phyloP scores from a whole-genome alignment of 2,329 filamentous ascomycete species.

The Periconia macrospinosa region DNA sequence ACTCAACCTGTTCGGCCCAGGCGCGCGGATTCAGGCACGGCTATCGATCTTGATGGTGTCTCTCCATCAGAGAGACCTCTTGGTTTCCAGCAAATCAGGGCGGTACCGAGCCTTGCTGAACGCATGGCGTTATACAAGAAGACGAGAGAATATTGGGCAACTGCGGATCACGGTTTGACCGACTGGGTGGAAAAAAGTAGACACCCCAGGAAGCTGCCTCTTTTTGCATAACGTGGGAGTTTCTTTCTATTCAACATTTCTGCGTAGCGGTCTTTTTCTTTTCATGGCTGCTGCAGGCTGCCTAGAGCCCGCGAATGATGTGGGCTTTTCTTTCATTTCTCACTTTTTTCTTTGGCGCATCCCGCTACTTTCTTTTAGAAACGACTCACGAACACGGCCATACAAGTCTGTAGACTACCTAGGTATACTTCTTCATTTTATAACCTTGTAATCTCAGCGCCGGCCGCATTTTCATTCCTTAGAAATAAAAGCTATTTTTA shows the following conservation, averaged over 20 bases:
- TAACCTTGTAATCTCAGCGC: too few relatives aligned
- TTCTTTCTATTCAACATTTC: too few relatives aligned
- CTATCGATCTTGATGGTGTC: slow-evolving; percentile 27
- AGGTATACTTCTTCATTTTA: too few relatives aligned
- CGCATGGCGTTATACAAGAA: slow-evolving; percentile 36
- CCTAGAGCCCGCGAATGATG: neutral
- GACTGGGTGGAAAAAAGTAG: slow-evolving; percentile 29
- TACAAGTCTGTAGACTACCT: too few relatives aligned
- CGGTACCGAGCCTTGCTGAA: slow-evolving; percentile 24
- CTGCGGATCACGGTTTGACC: slow-evolving; percentile 34
- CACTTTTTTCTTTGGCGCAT: neutral
- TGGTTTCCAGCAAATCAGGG: slow-evolving; percentile 34
- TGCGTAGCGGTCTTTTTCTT: neutral
- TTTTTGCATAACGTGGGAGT: neutral
- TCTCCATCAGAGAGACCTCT: slow-evolving; percentile 24
- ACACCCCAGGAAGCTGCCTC: neutral
- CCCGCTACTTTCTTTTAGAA: too few relatives aligned
- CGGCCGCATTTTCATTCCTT: too few relatives aligned
- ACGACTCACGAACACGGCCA: too few relatives aligned
- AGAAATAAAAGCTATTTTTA: too few relatives aligned
- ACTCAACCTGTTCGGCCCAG: slow-evolving; percentile 15
- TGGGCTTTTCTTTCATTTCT: neutral
- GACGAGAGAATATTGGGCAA: slow-evolving; percentile 40
- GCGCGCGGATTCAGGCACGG: slow-evolving; percentile 36
- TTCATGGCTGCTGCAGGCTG: neutral